Conservation (phyloP, 2,329 filamentous ascomycete genomes). For the Neonectria faginata region DNA sequence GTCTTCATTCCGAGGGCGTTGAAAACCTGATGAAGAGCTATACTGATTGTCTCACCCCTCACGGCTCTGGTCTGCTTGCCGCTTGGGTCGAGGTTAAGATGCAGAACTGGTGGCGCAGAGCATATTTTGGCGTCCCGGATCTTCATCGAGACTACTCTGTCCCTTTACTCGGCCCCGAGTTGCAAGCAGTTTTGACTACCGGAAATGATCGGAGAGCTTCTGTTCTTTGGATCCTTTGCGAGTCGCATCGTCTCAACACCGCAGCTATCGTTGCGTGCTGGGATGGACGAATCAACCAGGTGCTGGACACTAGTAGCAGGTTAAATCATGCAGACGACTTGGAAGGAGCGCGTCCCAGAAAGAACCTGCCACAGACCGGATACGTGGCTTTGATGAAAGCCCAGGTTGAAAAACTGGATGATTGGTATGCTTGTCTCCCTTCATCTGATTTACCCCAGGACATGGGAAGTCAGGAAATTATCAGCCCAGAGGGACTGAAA, state of each 20-base stretch:
- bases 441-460: constrained; percentile 15
- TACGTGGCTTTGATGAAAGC: not conserved
- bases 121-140: constrained; percentile 35
- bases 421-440: constrained; percentile 18
- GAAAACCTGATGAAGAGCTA: constrained; percentile 7
- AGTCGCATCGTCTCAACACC: constrained; percentile 19
- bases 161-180: not conserved
- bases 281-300: not conserved
- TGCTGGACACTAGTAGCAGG: accelerated
- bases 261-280: constrained; percentile 11
- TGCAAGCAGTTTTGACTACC: not conserved
- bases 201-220: constrained; percentile 3
- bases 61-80: constrained; percentile 18
- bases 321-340: not conserved
- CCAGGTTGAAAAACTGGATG: constrained; percentile 4
- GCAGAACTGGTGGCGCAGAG: constrained; percentile 43
- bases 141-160: constrained; percentile 26
- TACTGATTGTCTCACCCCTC: not conserved
- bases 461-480: not conserved
- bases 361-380: not conserved
- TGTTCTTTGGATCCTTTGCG: constrained; percentile 24
- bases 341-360: not conserved
- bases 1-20: constrained; percentile 28
- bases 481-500: not conserved
- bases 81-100: constrained; percentile 35